Evolutionary conservation across 352 stramenopile genomes (phyloP).

Genomic region (Peronospora tabacina): DNA sequence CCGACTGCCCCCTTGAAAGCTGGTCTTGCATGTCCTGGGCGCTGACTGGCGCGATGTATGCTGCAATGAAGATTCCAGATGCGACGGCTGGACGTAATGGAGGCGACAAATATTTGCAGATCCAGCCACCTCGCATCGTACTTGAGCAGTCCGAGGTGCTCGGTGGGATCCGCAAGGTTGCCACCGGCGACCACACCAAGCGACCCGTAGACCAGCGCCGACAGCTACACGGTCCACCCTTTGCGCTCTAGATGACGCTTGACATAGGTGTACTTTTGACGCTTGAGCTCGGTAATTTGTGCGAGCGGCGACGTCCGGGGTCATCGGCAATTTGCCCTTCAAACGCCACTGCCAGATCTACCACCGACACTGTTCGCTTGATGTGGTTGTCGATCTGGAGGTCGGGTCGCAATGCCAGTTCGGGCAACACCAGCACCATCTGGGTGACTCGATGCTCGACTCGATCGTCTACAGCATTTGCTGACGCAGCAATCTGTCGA

Average conservation of each 20-base stretch:
- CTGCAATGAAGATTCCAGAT: slow-evolving; percentile 11
- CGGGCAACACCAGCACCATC: slow-evolving; percentile 3
- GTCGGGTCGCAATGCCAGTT: slow-evolving; percentile 7
- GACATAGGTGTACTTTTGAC: slow-evolving; percentile 1
- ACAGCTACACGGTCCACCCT: slow-evolving; percentile 9
- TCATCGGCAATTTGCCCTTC: not conserved
- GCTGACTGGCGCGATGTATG: slow-evolving; percentile 3
- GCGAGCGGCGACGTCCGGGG: not conserved
- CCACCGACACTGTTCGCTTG: slow-evolving; percentile 7
- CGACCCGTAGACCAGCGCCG: slow-evolving; percentile 7
- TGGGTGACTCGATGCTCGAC: slow-evolving; percentile 12
- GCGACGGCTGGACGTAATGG: slow-evolving; percentile 7
- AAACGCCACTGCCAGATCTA: slow-evolving; percentile 6
- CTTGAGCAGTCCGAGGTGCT: slow-evolving; percentile 7
- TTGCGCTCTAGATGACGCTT: slow-evolving; percentile 7
- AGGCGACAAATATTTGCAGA: not conserved
- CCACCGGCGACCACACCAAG: not conserved
- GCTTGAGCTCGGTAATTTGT: not conserved
- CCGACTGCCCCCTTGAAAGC: slow-evolving; percentile 2
- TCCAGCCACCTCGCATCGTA: slow-evolving; percentile 5
- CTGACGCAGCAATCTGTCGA: not conserved
- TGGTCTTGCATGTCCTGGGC: not conserved
- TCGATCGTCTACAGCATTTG: not conserved
- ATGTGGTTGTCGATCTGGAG: slow-evolving; percentile 7
- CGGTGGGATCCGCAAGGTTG: not conserved